Conservation (phyloP, 2,329 filamentous ascomycete species). For the Claviceps quebecensis region DNA sequence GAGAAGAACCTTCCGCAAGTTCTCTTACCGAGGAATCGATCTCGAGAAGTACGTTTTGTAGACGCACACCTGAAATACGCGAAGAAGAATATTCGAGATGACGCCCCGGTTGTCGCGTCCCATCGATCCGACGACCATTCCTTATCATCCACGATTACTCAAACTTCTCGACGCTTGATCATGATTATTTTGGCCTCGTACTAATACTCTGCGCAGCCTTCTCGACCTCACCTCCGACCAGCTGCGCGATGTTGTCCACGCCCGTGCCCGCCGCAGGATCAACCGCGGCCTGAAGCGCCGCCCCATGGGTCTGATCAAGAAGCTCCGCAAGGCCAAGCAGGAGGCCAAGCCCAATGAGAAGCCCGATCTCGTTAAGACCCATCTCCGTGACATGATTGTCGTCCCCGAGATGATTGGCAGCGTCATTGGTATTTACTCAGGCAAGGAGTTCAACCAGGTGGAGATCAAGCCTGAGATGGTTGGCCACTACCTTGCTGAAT, state of each 20-base stretch:
- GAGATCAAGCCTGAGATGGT: slow-evolving; percentile 99
- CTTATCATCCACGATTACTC: neutral
- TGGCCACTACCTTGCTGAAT: slow-evolving; percentile 97
- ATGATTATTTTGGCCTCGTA: neutral
- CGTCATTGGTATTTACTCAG: slow-evolving; percentile 98
- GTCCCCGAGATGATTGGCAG: slow-evolving; percentile 99
- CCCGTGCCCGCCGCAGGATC: slow-evolving; percentile 95
- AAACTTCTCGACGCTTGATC: neutral
- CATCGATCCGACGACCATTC: neutral
- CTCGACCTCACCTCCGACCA: slow-evolving; percentile 97
- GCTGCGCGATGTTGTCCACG: slow-evolving; percentile 98
- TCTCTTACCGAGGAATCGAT: slow-evolving; percentile 98
- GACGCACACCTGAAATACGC: slow-evolving; percentile 4
- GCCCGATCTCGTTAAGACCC: slow-evolving; percentile 97
- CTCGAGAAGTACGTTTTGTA: slow-evolving; percentile 78
- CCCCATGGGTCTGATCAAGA: slow-evolving; percentile 99
- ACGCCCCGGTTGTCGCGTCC: neutral
- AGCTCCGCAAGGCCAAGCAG: slow-evolving; percentile 99
- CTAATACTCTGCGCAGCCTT: slow-evolving; percentile 48
- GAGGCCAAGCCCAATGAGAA: slow-evolving; percentile 99
- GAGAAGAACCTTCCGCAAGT: slow-evolving; percentile 99
- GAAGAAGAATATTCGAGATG: neutral
- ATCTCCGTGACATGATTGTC: slow-evolving; percentile 99
- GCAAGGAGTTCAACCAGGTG: slow-evolving; percentile 99
- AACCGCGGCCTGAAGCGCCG: slow-evolving; percentile 99